A percentile compares a stretch with the other conserved stretches of the same genome.
Evolutionary conservation across 73 alveolate species (phyloP).

Genomic region (Paramecium pentaurelia): DNA sequence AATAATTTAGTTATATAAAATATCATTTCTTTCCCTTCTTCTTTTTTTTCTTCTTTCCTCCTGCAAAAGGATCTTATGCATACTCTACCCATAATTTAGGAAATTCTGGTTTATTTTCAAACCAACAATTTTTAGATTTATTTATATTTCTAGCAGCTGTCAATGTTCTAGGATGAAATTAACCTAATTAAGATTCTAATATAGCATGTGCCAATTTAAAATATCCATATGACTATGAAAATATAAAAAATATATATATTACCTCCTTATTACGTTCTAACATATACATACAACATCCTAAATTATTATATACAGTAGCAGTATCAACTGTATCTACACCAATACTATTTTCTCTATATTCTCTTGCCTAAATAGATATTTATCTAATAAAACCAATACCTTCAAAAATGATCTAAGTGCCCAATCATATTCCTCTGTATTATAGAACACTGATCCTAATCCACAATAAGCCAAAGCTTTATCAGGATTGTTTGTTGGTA

Average conservation of each 20-base stretch:
- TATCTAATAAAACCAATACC: neutral
- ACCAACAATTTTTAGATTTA: slow-evolving; percentile 68
- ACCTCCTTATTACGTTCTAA: slow-evolving; percentile 81
- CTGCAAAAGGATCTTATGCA: slow-evolving; percentile 81
- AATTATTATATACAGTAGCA: slow-evolving; percentile 96
- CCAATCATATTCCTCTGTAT: slow-evolving; percentile 94
- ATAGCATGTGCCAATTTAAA: slow-evolving; percentile 86
- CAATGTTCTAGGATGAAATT: slow-evolving; percentile 83
- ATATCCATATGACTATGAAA: slow-evolving; percentile 72
- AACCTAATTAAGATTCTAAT: slow-evolving; percentile 80
- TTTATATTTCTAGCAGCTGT: slow-evolving; percentile 77
- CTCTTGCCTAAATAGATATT: slow-evolving; percentile 68
- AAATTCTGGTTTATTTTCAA: slow-evolving; percentile 67
- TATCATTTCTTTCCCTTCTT: slow-evolving; percentile 80
- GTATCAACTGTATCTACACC: slow-evolving; percentile 99
- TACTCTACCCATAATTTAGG: slow-evolving; percentile 80
- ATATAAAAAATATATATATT: neutral
- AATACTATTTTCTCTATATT: slow-evolving; percentile 93
- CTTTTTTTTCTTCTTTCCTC: slow-evolving; percentile 78
- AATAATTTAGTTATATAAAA: neutral
- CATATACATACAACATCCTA: slow-evolving; percentile 92
- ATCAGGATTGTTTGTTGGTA: slow-evolving; percentile 94
- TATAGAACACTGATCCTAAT: slow-evolving; percentile 91
- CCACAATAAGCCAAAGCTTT: slow-evolving; percentile 94
- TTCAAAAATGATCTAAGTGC: slow-evolving; percentile 85